These are phyloP conservation scores for Notholithocarpus densiflorus DNA, from an alignment of 306 rosid species.

Conservation along the genomic window DNA sequence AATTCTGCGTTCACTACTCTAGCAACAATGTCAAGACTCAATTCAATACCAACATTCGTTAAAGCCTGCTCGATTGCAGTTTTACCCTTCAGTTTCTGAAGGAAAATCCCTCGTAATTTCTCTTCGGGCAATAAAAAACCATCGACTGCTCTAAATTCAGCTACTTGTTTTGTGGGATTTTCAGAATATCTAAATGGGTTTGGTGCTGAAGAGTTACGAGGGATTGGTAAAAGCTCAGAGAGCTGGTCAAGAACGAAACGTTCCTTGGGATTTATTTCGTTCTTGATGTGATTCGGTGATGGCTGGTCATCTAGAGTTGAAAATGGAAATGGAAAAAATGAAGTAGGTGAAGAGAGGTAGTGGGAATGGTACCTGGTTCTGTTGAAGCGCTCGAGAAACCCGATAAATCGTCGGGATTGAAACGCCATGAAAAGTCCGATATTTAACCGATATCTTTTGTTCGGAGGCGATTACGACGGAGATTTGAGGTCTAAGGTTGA, in stretches of 20 bases:
- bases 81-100: conserved; percentile 68
- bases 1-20: conserved; percentile 46
- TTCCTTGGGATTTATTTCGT: conserved; percentile 18
- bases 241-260: conserved; percentile 49
- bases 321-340: conserved; percentile 26
- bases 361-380: conserved; percentile 17
- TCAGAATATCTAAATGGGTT: neutral
- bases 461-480: conserved; percentile 27
- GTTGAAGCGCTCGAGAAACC: neutral
- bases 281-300: neutral
- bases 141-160: conserved; percentile 36
- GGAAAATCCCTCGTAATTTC: conserved; percentile 74
- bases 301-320: conserved; percentile 23
- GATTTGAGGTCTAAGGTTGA: neutral
- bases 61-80: conserved; percentile 62
- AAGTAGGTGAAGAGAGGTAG: conserved; percentile 6
- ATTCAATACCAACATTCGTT: conserved; percentile 36
- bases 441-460: conserved; percentile 52
- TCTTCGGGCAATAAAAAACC: conserved; percentile 66
- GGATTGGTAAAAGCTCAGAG: conserved; percentile 39
- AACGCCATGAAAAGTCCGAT: conserved; percentile 40
- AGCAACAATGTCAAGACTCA: conserved; percentile 44
- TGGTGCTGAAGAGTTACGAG: neutral
- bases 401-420: neutral
- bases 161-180: neutral